These are phyloP conservation scores for Gaeumannomyces sp. DNA, from an alignment of 2,329 filamentous ascomycete species.

Conservation along the genomic window DNA sequence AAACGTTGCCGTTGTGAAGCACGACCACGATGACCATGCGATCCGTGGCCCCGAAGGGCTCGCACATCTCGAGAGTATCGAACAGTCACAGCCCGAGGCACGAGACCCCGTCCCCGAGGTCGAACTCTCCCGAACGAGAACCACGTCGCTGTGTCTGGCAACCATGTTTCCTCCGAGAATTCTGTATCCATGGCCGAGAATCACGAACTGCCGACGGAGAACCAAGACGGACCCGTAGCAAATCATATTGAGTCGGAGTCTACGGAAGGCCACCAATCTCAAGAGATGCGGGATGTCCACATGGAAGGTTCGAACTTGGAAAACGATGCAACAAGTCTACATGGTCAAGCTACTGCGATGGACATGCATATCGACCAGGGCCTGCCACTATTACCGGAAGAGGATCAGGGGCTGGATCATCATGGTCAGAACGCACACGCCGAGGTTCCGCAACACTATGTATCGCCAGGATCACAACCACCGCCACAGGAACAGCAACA, in stretches of 20 bases:
- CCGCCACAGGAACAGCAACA: conserved; percentile 14
- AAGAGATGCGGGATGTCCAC: conserved; percentile 3
- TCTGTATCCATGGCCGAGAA: neutral
- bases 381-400: conserved; percentile 10
- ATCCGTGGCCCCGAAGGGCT: neutral
- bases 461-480: conserved; percentile 12
- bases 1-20: neutral
- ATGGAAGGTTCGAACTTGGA: conserved; percentile 5
- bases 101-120: neutral
- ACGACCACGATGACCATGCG: neutral
- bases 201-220: neutral
- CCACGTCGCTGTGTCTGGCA: neutral
- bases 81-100: neutral
- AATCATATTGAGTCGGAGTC: conserved; percentile 13
- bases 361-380: conserved; percentile 7
- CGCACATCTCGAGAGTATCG: neutral
- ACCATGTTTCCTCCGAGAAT: neutral
- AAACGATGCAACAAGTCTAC: neutral
- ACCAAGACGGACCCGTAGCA: neutral
- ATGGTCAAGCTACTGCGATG: neutral
- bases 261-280: conserved; percentile 12
- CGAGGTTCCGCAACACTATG: neutral
- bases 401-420: neutral
- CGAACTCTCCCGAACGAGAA: neutral
- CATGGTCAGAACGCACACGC: neutral